A percentile compares a stretch with the other conserved stretches of the same genome.
These are phyloP conservation scores for Diaporthe vexans DNA, from an alignment of 2,329 filamentous ascomycete species.

Conservation along the genomic window DNA sequence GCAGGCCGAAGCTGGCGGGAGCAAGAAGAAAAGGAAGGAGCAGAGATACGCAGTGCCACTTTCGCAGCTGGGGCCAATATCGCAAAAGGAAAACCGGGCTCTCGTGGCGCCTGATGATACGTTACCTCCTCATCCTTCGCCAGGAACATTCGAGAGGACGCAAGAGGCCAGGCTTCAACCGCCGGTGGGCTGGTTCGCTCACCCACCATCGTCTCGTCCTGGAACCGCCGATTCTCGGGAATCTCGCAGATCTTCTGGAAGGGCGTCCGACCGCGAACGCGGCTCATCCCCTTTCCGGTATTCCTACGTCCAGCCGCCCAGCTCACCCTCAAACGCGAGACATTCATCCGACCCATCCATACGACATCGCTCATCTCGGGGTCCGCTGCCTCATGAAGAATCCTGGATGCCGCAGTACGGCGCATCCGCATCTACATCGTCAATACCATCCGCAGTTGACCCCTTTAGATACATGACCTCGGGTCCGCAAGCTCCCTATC, in stretches of 20 bases:
- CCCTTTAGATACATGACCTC: slow-evolving; percentile 68
- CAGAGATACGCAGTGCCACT: slow-evolving; percentile 67
- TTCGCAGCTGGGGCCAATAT: slow-evolving; percentile 62
- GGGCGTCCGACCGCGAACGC: slow-evolving; percentile 37
- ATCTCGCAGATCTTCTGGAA: slow-evolving; percentile 55
- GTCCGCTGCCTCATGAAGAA: slow-evolving; percentile 51
- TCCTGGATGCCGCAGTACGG: slow-evolving; percentile 47
- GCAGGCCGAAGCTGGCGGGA: slow-evolving; percentile 57
- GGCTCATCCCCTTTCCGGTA: slow-evolving; percentile 61
- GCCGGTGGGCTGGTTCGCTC: slow-evolving; percentile 66
- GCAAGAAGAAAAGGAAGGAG: slow-evolving; percentile 54
- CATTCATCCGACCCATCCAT: slow-evolving; percentile 61
- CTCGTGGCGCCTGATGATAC: slow-evolving; percentile 51
- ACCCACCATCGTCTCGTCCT: slow-evolving; percentile 52
- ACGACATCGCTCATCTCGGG: slow-evolving; percentile 52
- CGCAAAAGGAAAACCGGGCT: slow-evolving; percentile 53
- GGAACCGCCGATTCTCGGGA: slow-evolving; percentile 55
- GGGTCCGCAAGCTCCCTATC: slow-evolving; percentile 56
- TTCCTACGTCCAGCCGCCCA: slow-evolving; percentile 56
- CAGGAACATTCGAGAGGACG: slow-evolving; percentile 53
- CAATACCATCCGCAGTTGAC: slow-evolving; percentile 54
- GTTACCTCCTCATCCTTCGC: slow-evolving; percentile 55
- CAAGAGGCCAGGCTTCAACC: slow-evolving; percentile 56
- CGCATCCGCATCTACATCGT: slow-evolving; percentile 48
- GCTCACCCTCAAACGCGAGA: slow-evolving; percentile 51